Percentiles rank a stretch among this genome's conserved stretches.
These are phyloP conservation scores for Eucalyptus globulus DNA, from an alignment of 345 rosid species.

Conservation along the genomic window DNA sequence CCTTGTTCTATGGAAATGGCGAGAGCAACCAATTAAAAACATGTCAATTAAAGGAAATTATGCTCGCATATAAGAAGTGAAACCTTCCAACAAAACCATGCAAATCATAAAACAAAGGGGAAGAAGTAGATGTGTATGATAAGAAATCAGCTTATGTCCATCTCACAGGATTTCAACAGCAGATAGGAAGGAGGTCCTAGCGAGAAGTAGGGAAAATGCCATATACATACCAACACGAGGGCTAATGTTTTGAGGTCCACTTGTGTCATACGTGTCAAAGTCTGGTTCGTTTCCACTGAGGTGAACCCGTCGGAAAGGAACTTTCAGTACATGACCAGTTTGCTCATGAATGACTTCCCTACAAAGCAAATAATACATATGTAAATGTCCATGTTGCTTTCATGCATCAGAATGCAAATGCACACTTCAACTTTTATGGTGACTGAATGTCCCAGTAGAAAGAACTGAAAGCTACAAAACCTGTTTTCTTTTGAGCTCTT, in stretches of 20 bases:
- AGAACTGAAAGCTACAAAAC: conserved; percentile 17
- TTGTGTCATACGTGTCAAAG: conserved; percentile 89
- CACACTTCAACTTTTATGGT: neutral
- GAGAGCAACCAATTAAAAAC: neutral
- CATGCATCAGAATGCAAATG: neutral
- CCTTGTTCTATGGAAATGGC: neutral
- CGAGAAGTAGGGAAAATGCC: neutral
- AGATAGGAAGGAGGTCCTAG: neutral
- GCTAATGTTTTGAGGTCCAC: conserved; percentile 84
- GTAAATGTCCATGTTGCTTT: neutral
- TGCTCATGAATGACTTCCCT: conserved; percentile 80
- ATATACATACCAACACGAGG: conserved; percentile 48
- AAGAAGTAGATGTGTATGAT: neutral
- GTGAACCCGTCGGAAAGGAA: conserved; percentile 82
- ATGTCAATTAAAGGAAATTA: neutral
- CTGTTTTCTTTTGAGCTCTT: conserved; percentile 73
- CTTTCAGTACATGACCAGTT: conserved; percentile 79
- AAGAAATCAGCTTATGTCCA: neutral
- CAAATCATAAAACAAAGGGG: neutral
- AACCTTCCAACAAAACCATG: neutral
- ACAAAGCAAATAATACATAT: neutral
- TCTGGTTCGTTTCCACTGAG: conserved; percentile 77
- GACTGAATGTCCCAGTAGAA: neutral
- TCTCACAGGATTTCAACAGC: neutral
- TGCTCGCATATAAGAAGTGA: neutral